A percentile compares a stretch with the other conserved stretches of the same genome.
Evolutionary conservation across 2,329 filamentous ascomycete species (phyloP).

Genomic region (Cryphonectria radicalis): DNA sequence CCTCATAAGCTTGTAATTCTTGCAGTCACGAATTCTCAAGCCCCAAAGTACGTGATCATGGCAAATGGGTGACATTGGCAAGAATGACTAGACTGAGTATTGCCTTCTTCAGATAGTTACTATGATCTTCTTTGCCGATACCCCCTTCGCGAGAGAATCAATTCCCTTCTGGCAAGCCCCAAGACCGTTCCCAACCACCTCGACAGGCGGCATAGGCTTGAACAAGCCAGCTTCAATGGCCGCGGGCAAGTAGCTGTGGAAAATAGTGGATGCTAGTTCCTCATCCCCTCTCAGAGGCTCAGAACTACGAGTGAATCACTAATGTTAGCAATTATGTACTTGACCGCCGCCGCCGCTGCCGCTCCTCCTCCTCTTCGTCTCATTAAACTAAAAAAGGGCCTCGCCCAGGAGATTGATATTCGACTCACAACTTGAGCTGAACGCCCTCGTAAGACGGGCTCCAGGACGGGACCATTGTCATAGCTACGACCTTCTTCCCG

Average conservation of each 20-base stretch:
- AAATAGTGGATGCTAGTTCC: constrained; percentile 40
- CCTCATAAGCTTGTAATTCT: not conserved
- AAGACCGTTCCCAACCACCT: constrained; percentile 46
- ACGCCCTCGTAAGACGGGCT: constrained; percentile 36
- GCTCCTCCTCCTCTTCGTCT: too few relatives aligned
- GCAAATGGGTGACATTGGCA: not conserved
- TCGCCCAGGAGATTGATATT: not conserved
- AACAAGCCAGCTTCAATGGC: constrained; percentile 44
- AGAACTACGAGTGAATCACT: constrained; percentile 17
- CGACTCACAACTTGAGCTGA: constrained; percentile 31
- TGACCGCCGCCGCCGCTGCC: too few relatives aligned
- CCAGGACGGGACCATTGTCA: constrained; percentile 36
- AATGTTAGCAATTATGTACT: not conserved
- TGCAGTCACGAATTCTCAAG: not conserved
- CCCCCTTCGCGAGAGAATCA: constrained; percentile 42
- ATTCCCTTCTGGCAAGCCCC: constrained; percentile 47
- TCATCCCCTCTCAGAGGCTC: constrained; percentile 37
- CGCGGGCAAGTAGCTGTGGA: constrained; percentile 43
- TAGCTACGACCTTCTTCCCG: constrained; percentile 35
- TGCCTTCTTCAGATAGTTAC: constrained; percentile 32
- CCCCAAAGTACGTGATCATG: not conserved
- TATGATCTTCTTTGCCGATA: constrained; percentile 49
- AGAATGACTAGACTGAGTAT: not conserved
- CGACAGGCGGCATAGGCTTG: constrained; percentile 43
- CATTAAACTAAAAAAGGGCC: too few relatives aligned